These are phyloP conservation scores for Syzygium malaccense DNA, from an alignment of 441 rosid genomes.

Conservation along the genomic window DNA sequence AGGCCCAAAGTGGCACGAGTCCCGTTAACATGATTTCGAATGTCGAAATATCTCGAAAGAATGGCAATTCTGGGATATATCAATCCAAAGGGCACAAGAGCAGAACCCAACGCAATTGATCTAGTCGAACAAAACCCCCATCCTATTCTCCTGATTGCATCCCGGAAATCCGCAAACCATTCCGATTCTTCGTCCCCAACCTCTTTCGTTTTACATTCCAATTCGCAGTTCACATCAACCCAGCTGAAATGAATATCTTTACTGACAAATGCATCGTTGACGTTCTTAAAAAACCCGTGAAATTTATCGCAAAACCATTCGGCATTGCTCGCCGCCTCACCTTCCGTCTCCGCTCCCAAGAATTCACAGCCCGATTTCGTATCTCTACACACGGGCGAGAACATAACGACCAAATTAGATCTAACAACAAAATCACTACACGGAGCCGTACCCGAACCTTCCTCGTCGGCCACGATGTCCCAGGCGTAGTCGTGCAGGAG, in stretches of 20 bases:
- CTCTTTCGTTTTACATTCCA: conserved; percentile 10
- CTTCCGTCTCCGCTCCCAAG: conserved; percentile 27
- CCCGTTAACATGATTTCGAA: conserved; percentile 2
- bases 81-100: conserved; percentile 67
- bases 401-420: conserved; percentile 68
- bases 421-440: conserved; percentile 20
- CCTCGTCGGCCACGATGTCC: conserved; percentile 45
- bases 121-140: conserved; percentile 89
- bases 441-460: conserved; percentile 28
- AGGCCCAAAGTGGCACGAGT: conserved; percentile 41
- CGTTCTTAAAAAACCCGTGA: conserved; percentile 37
- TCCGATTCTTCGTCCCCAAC: conserved; percentile 1
- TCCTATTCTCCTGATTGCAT: conserved; percentile 54
- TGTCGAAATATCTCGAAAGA: conserved; percentile 12
- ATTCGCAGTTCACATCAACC: conserved; percentile 54
- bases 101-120: conserved; percentile 52
- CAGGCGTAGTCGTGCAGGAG: conserved; percentile 76
- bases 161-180: conserved; percentile 29
- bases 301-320: conserved; percentile 31
- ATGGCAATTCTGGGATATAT: conserved; percentile 68
- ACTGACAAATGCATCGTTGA: conserved; percentile 45
- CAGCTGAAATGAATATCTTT: conserved; percentile 81
- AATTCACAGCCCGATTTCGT: conserved; percentile 37
- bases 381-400: conserved; percentile 48
- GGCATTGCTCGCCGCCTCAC: conserved; percentile 24